Evolutionary conservation across 2,329 filamentous ascomycete genomes (phyloP).

Genomic region (Mycosphaerella sp.): DNA sequence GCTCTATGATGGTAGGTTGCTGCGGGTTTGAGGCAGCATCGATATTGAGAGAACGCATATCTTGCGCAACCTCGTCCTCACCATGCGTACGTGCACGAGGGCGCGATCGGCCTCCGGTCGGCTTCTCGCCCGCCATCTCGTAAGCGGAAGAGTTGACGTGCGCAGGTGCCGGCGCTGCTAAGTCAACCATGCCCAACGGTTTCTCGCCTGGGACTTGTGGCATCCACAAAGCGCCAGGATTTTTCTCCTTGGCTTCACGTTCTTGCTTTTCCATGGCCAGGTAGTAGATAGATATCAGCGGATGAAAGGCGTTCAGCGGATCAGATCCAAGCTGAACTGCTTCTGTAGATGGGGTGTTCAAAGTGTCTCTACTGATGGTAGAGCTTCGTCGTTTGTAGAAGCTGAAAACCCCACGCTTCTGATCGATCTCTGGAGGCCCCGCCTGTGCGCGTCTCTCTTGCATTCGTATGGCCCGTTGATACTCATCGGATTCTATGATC

Average conservation of each 20-base stretch:
- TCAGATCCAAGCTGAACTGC: constrained; percentile 76
- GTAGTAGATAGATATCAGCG: constrained; percentile 89
- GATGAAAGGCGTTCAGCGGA: constrained; percentile 87
- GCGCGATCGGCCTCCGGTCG: constrained; percentile 74
- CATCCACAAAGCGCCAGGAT: constrained; percentile 54
- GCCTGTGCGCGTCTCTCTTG: constrained; percentile 60
- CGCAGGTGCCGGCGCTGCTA: constrained; percentile 74
- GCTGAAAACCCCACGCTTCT: constrained; percentile 89
- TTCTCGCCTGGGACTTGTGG: constrained; percentile 53
- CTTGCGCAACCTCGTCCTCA: constrained; percentile 79
- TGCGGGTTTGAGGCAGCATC: constrained; percentile 47
- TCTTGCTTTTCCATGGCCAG: constrained; percentile 93
- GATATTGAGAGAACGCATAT: constrained; percentile 59
- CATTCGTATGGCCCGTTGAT: constrained; percentile 73
- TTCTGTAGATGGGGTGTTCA: constrained; percentile 77
- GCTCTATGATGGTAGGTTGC: constrained; percentile 41
- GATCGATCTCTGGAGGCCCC: constrained; percentile 61
- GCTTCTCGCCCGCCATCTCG: constrained; percentile 83
- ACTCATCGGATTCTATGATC: constrained; percentile 89
- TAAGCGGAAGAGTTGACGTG: constrained; percentile 81
- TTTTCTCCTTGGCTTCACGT: constrained; percentile 58
- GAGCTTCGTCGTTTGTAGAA: constrained; percentile 96
- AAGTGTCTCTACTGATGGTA: constrained; percentile 77
- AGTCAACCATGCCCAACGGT: constrained; percentile 61
- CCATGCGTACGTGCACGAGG: constrained; percentile 88